Evolutionary conservation across 169 alveolate species (phyloP), one percentile per base, ranked within the genome.

Genomic region (Plasmodium sp.): DNA sequence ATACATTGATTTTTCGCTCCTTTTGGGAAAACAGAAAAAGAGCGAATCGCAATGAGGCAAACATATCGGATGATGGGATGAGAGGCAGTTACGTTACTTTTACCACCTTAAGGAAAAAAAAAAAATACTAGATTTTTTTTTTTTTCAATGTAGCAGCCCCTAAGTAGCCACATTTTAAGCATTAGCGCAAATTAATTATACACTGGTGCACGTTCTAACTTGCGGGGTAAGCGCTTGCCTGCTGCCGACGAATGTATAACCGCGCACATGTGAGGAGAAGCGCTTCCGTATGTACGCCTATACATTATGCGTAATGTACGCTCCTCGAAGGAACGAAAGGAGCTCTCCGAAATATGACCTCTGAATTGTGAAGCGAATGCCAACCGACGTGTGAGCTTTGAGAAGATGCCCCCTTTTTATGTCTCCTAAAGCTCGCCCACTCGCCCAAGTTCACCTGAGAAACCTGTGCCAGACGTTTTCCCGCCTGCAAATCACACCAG

Each of bases 401-500:
- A 67, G 77, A 67, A 67, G 39, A 67, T 9, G 77, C 33, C 58
- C 36, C 41, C n/a, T 56, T 56, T 58, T 83, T 83, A 83, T 58
- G 80, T 83, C 81, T 83, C 58, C 22, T 83, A 62, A 83, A 71
- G 71, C 67, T 67, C 2, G 22, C 73, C 31, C 58, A 75, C 6
- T 36, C 22, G 48, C 34, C 34, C 56, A 62, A 48, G 33, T 81
- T 81, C 10, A 71, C 67, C 31, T 81, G 48, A 81, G 73, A 81
- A 39, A 43, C 36, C 43, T 22, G 58, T 43, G 33, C 18, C 54
- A 81, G n/a, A 18, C 6, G 22, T 27, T 81, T 18, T 18, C 39
- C 43, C 77, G 9, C 7, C 27, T 51, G 6, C 77, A 27, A 22
- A 9, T 67, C 27, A 67, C 27, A 31, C 33, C 18, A 18, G 43